Evolutionary conservation across 805 yeast species (phyloP), one percentile per base, ranked within the genome.

Genomic region (Clavispora asparagi): DNA sequence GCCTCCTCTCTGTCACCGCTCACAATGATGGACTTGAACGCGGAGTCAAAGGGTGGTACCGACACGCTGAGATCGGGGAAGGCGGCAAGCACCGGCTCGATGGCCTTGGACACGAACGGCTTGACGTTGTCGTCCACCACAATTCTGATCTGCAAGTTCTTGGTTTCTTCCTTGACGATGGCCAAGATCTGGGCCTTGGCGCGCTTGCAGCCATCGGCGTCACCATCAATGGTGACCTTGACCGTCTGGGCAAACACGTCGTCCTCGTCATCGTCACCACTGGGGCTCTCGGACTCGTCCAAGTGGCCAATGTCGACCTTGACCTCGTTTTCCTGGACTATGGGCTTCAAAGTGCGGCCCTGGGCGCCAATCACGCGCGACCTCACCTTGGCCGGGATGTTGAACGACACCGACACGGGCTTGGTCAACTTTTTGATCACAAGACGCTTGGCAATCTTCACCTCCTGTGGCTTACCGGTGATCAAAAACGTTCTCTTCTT

Each of bases 301-400:
- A 55, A 62, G 40, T 59, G 56, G 48, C 82, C 85, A 57, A 91
- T 82, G 57, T 87, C 87, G 54, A 91, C 80, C 54, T 76, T 85
- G 44, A 82, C 82, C 42, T 80, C 83, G 41, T 87, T 77, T 32
- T 77, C 71, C 44, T 77, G 85, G 41, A 86, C 75, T 53, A 91
- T 87, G 48, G 94, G 91, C 63, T 82, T 87, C 66, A 91, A 79
- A 50, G 76, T 84, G 56, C 76, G 78, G 62, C 98, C 98, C 62
- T 84, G 87, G 39, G 91, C 77, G 48, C 98, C 98, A 67, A 91
- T 91, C 48, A 91, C 79, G 42, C 79, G 77, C 7, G 95, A 77
- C 65, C 94, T 79, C 48, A 87, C 76, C 54, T 78, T 79, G 12
- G 91, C 78, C 29, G 98, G 97, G 44, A 91, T 79, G 28, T 74